Percentiles rank a stretch among this genome's conserved stretches.
These are phyloP conservation scores for Daldinia caldariorum DNA, from an alignment of 495 filamentous ascomycete species.

Conservation along the genomic window DNA sequence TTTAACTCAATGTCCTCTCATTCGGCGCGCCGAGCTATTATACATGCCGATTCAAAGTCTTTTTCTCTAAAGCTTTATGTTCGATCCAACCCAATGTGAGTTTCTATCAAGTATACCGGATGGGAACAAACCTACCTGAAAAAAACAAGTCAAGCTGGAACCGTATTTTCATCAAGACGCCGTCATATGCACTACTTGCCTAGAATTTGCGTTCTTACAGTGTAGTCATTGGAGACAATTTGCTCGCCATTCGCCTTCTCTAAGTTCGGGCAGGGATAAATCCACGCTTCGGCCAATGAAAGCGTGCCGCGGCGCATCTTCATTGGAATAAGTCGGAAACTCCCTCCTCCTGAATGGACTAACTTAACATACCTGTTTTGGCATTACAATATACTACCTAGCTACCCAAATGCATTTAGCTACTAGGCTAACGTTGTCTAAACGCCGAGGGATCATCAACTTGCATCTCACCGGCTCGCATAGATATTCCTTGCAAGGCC, in stretches of 20 bases:
- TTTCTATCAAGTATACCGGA: constrained; percentile 13
- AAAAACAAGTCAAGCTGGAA: constrained; percentile 13
- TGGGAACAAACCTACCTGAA: constrained; percentile 13
- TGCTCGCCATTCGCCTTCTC: not conserved
- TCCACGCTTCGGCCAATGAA: constrained; percentile 27
- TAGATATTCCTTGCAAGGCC: not conserved
- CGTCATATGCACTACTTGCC: constrained; percentile 28
- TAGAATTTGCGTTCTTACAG: not conserved
- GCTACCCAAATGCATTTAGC: not conserved
- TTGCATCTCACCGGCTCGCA: not conserved
- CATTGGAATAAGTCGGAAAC: constrained; percentile 21
- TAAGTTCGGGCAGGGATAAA: constrained; percentile 1
- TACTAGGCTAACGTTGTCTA: not conserved
- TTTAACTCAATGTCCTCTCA: not conserved
- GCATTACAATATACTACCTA: not conserved
- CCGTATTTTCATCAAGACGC: constrained; percentile 27
- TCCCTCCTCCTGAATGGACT: constrained; percentile 13
- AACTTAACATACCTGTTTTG: not conserved
- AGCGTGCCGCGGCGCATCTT: not conserved
- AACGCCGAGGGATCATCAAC: constrained; percentile 1
- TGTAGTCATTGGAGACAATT: not conserved
- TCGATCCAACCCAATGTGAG: constrained; percentile 7
- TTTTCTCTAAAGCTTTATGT: not conserved
- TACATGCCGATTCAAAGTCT: constrained; percentile 16
- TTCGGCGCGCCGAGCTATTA: constrained; percentile 14